phyloP scores from a whole-genome alignment of 2,329 filamentous ascomycete genomes.

The Diaporthe humulicola region DNA sequence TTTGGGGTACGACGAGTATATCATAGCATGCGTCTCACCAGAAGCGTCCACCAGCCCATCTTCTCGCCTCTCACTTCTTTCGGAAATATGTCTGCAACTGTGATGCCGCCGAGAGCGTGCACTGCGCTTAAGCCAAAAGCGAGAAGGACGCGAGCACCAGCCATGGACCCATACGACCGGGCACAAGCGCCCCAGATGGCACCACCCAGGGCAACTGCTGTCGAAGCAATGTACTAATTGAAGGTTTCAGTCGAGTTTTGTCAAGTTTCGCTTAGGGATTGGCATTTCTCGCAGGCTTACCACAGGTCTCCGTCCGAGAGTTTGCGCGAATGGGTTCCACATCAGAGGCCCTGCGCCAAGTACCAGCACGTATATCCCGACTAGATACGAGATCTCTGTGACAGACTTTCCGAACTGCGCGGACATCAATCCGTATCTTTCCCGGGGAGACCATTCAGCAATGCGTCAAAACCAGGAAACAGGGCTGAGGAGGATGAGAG shows the following conservation, averaged over 20 bases:
- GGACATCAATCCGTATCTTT: neutral
- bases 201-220: neutral
- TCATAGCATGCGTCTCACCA: neutral
- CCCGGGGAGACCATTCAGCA: neutral
- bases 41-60: neutral
- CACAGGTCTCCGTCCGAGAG: neutral
- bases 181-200: neutral
- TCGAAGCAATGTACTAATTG: neutral
- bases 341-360: neutral
- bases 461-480: neutral
- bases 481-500: rapidly evolving
- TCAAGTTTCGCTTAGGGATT: too few relatives aligned
- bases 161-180: neutral
- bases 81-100: neutral
- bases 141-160: neutral
- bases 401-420: neutral
- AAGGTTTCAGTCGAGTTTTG: neutral
- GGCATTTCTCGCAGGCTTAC: neutral
- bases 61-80: neutral
- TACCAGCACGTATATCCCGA: neutral
- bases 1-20: rapidly evolving
- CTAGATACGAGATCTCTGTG: neutral
- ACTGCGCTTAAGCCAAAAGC: neutral
- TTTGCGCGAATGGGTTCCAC: constrained; percentile 10
- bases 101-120: neutral